Evolutionary conservation across 2,329 filamentous ascomycete species (phyloP).

Genomic region (Penicillium brasilianum): DNA sequence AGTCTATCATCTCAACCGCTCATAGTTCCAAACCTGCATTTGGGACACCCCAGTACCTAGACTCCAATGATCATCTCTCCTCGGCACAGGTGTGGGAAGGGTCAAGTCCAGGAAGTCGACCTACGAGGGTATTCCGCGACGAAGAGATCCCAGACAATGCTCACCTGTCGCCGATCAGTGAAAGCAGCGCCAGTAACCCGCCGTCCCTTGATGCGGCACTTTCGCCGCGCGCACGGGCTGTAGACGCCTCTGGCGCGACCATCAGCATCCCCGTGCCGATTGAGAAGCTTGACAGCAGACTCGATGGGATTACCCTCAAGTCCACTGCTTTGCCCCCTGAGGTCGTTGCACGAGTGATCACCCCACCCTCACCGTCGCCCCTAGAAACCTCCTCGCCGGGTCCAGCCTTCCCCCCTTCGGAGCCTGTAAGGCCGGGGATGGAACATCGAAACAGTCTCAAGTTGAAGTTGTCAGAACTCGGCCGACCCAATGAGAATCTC

Average conservation of each 20-base stretch:
- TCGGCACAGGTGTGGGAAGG: slow-evolving; percentile 51
- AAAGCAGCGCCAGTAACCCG: slow-evolving; percentile 35
- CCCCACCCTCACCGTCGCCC: slow-evolving; percentile 44
- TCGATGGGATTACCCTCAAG: slow-evolving; percentile 55
- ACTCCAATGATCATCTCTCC: slow-evolving; percentile 16
- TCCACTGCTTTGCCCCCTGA: slow-evolving; percentile 51
- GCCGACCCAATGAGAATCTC: slow-evolving; percentile 46
- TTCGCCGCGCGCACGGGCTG: slow-evolving; percentile 42
- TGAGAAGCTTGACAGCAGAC: slow-evolving; percentile 51
- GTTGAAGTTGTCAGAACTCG: slow-evolving; percentile 44
- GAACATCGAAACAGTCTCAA: slow-evolving; percentile 41
- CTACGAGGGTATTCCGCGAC: slow-evolving; percentile 52
- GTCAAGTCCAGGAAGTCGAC: slow-evolving; percentile 45
- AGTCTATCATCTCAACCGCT: slow-evolving; percentile 8
- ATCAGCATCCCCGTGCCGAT: slow-evolving; percentile 51
- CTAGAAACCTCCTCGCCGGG: slow-evolving; percentile 35
- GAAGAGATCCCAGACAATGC: slow-evolving; percentile 35
- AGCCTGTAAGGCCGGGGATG: slow-evolving; percentile 27
- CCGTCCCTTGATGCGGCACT: slow-evolving; percentile 49
- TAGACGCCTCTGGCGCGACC: slow-evolving; percentile 35
- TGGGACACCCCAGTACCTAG: slow-evolving; percentile 18
- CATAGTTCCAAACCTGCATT: slow-evolving; percentile 22
- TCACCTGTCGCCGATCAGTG: slow-evolving; percentile 35
- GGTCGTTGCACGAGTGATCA: slow-evolving; percentile 51
- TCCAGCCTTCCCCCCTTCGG: slow-evolving; percentile 33